Conservation (phyloP, 352 stramenopile species). For the Sclerospora graminicola region DNA sequence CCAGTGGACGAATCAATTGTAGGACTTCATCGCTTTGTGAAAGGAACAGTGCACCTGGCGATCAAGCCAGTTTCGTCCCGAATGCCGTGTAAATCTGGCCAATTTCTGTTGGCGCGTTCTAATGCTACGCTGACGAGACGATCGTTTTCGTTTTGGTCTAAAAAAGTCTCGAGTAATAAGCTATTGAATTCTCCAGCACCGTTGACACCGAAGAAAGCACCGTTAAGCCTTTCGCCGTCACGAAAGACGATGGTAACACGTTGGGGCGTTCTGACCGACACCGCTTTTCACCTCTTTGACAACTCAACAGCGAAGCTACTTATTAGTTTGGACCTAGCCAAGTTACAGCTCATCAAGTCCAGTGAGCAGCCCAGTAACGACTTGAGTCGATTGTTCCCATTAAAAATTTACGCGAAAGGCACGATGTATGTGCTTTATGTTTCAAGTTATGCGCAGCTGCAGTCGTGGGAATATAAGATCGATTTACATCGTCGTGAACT, state of each 20-base stretch:
- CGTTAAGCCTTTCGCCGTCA: slow-evolving; percentile 31
- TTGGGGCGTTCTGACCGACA: slow-evolving; percentile 77
- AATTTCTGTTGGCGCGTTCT: slow-evolving; percentile 57
- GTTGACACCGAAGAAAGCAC: slow-evolving; percentile 25
- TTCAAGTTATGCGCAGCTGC: slow-evolving; percentile 66
- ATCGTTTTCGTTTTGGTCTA: slow-evolving; percentile 59
- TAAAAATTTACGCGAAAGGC: slow-evolving; percentile 65
- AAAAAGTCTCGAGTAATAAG: slow-evolving; percentile 29
- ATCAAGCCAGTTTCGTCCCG: slow-evolving; percentile 49
- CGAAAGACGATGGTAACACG: slow-evolving; percentile 53
- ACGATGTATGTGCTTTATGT: slow-evolving; percentile 69
- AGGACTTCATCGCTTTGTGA: slow-evolving; percentile 56
- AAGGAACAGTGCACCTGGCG: slow-evolving; percentile 42
- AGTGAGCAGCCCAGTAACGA: slow-evolving; percentile 34
- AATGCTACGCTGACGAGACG: slow-evolving; percentile 28
- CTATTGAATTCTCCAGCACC: slow-evolving; percentile 28
- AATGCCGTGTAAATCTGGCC: slow-evolving; percentile 58
- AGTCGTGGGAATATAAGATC: slow-evolving; percentile 76
- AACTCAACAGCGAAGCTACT: slow-evolving; percentile 64
- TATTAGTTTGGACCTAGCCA: slow-evolving; percentile 61
- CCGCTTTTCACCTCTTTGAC: slow-evolving; percentile 67
- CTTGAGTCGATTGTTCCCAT: slow-evolving; percentile 41
- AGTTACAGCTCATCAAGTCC: slow-evolving; percentile 68
- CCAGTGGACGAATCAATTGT: slow-evolving; percentile 59
- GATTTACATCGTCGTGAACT: slow-evolving; percentile 56